Conservation (phyloP, 2,329 filamentous ascomycete genomes). For the Alternaria atra region DNA sequence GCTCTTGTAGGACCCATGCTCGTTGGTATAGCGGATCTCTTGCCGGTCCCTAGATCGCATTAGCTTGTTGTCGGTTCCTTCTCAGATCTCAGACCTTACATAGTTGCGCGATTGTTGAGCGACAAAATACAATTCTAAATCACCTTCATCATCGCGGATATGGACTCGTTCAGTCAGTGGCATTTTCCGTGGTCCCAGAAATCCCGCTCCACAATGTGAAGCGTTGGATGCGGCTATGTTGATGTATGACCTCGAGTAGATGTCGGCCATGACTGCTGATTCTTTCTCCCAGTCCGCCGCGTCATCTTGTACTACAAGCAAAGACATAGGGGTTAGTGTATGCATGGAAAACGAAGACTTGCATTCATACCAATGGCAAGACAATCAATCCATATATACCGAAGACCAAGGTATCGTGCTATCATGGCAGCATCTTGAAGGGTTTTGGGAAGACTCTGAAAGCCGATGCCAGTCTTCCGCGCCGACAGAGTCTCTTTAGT, state of each 20-base stretch:
- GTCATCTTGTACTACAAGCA: constrained; percentile 12
- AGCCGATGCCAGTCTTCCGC: constrained; percentile 8
- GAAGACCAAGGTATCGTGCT: not conserved
- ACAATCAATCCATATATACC: constrained; percentile 15
- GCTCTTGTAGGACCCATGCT: constrained; percentile 2
- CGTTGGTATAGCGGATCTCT: not conserved
- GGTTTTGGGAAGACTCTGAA: constrained; percentile 5
- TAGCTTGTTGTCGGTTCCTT: not conserved
- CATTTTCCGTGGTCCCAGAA: constrained; percentile 6
- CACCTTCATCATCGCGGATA: constrained; percentile 1
- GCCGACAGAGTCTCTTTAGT: not conserved
- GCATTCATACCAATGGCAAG: not conserved
- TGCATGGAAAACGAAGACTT: not conserved
- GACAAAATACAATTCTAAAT: constrained; percentile 2
- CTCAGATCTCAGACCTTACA: not conserved
- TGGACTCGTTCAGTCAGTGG: constrained; percentile 1
- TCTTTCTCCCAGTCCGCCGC: constrained; percentile 16
- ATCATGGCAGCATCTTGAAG: constrained; percentile 14
- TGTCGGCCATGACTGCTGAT: constrained; percentile 13
- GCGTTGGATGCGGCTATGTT: constrained; percentile 10
- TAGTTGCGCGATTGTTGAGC: not conserved
- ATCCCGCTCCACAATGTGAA: constrained; percentile 12
- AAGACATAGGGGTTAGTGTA: not conserved
- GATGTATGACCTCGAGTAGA: constrained; percentile 6
- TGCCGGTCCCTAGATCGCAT: not conserved